Conservation (phyloP, 2,329 filamentous ascomycete species). For the Xylariaceae sp. region DNA sequence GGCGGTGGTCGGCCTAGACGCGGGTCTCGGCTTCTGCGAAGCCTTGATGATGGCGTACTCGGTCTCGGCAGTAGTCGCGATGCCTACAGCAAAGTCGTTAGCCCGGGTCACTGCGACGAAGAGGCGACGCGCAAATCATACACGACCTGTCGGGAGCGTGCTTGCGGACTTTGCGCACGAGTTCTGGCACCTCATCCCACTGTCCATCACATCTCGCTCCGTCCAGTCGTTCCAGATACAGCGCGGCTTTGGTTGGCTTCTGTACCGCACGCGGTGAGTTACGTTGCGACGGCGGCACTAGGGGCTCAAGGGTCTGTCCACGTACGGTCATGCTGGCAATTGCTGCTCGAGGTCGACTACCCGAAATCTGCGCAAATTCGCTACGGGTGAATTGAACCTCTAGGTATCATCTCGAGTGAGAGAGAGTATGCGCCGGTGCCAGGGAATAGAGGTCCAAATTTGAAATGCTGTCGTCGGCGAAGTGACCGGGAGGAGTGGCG, state of each 20-base stretch:
- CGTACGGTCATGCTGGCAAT: constrained; percentile 23
- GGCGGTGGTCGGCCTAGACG: constrained; percentile 34
- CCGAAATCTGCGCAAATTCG: constrained; percentile 14
- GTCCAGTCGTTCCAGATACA: constrained; percentile 78
- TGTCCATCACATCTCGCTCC: constrained; percentile 78
- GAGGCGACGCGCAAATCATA: constrained; percentile 38
- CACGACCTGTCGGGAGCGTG: constrained; percentile 81
- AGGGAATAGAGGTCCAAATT: too few species aligned
- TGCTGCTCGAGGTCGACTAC: constrained; percentile 5
- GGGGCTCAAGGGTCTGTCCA: constrained; percentile 4
- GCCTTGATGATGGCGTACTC: constrained; percentile 58
- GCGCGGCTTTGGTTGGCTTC: constrained; percentile 66
- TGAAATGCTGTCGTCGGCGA: too few species aligned
- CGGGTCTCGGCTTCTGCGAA: constrained; percentile 33
- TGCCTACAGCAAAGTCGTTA: constrained; percentile 40
- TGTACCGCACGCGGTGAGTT: constrained; percentile 18
- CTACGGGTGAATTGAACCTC: constrained; percentile 11
- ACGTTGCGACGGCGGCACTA: constrained; percentile 10
- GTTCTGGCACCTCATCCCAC: constrained; percentile 81
- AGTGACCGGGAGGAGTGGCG: too few species aligned
- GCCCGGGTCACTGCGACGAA: constrained; percentile 5
- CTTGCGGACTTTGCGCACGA: constrained; percentile 88
- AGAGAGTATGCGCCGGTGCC: too few species aligned
- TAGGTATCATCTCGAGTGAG: constrained; percentile 18
- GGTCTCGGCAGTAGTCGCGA: constrained; percentile 61